phyloP scores from a whole-genome alignment of 257 asterid species.

The Lycium ferocissimum region DNA sequence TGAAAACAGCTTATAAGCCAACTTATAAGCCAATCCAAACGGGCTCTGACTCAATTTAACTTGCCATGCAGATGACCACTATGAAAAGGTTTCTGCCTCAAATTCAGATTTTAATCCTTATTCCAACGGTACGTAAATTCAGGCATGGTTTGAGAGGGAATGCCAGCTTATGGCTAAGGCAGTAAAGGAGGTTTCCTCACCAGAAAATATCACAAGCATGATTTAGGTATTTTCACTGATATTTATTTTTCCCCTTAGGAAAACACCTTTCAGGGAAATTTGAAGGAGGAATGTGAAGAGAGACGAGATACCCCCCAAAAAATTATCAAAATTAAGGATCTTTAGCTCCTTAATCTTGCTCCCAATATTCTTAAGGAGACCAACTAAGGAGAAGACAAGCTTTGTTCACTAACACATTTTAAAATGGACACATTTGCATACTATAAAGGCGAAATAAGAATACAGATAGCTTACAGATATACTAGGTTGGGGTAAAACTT shows the following conservation, averaged over 20 bases:
- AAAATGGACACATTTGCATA: background rate
- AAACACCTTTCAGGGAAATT: background rate
- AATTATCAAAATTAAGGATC: constrained; percentile 12
- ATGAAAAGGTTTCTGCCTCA: background rate
- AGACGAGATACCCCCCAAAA: background rate
- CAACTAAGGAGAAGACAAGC: background rate
- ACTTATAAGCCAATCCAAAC: too few species aligned
- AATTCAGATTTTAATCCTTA: constrained; percentile 19
- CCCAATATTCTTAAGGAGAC: background rate
- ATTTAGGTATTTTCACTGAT: background rate
- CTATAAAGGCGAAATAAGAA: background rate
- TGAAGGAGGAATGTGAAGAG: background rate
- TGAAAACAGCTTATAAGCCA: too few species aligned
- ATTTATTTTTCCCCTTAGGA: background rate
- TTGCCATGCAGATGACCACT: background rate
- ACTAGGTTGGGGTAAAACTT: background rate
- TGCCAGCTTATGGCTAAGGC: background rate
- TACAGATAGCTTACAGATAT: background rate
- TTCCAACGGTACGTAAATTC: background rate
- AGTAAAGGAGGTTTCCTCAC: background rate
- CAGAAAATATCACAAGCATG: background rate
- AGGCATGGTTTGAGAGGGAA: constrained; percentile 1
- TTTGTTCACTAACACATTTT: background rate
- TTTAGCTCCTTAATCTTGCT: background rate
- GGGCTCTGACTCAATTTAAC: background rate